Base-by-base conservation (phyloP, 2,329 filamentous ascomycete genomes). In the Epichloe coenophiala region DNA sequence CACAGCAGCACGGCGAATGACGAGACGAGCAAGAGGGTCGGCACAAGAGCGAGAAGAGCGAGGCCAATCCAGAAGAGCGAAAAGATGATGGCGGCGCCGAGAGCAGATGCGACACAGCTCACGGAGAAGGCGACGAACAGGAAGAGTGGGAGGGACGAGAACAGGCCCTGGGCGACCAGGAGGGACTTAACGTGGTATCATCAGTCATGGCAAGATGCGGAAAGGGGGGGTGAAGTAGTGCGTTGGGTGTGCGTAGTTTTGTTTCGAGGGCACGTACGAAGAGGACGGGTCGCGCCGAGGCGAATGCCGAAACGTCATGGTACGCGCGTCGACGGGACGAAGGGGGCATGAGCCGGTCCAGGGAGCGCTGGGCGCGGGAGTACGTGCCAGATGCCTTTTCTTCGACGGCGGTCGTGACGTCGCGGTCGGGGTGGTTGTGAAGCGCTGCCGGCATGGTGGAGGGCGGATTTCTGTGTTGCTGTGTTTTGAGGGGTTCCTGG, bases 71-170 rank as follows among this genome's bases (percentile, higher is more conserved):
- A 83, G 69, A 85, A 81, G 45, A 85, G 72, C 1, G 78, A 76
- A 69, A 87, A 86, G 51, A 81, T 59, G 39, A 86, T 59, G 12
- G 81, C 82, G 33, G 74, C 73, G 41, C 81, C 67, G 40, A 86
- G 61, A 15, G 83, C 77, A 62, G 88, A 76, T 54, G 81, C 64
- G 55, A 83, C 66, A 53, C 82, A 77, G 39, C 77, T 79, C 40
- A 82, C 57, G 50, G 76, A 72, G 70, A 90, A 88, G 57, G 77
- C 69, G 51, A 75, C 55, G 70, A 93, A 91, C 55, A 89, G 68
- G 40, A 81, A 65, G 52, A 90, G 59, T 1, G 87, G 87, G 13
- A 86, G 65, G 51, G 80, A 75, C 13, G 80, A 81, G 54, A 89
- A 73, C 52, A 80, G 63, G 52, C 83, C 59, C 63, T 90, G 86